phyloP scores from a whole-genome alignment of 345 rosid genomes.

The Lenwebbia sp. region DNA sequence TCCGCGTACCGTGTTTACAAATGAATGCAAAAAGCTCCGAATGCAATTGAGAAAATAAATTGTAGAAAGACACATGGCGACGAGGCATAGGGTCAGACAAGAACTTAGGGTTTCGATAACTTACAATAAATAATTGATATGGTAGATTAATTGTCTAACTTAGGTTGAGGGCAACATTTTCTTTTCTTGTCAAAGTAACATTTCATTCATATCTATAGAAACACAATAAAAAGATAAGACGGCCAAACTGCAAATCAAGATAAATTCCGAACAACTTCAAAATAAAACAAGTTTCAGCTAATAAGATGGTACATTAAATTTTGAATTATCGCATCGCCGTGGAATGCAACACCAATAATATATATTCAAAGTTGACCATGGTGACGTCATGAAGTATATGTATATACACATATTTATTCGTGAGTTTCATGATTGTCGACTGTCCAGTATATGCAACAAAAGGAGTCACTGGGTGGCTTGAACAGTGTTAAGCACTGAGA shows the following conservation, averaged over 20 bases:
- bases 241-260: no score
- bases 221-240: no score
- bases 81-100: neutral
- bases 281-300: no score
- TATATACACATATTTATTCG: neutral
- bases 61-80: neutral
- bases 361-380: neutral
- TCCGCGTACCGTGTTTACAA: neutral
- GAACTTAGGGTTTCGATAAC: neutral
- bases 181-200: no score
- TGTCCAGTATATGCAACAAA: no score
- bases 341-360: neutral
- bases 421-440: no score
- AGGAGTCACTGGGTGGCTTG: neutral
- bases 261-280: no score
- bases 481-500: neutral
- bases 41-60: neutral
- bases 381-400: neutral
- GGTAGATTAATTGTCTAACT: neutral
- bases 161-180: neutral
- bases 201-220: no score
- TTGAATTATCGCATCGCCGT: neutral
- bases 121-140: neutral
- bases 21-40: neutral
- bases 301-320: neutral